Evolutionary conservation across 768 basidiomycete genomes (phyloP), one percentile per base, ranked within the genome.

Genomic region (Cystobasidiopsis lactophilus): DNA sequence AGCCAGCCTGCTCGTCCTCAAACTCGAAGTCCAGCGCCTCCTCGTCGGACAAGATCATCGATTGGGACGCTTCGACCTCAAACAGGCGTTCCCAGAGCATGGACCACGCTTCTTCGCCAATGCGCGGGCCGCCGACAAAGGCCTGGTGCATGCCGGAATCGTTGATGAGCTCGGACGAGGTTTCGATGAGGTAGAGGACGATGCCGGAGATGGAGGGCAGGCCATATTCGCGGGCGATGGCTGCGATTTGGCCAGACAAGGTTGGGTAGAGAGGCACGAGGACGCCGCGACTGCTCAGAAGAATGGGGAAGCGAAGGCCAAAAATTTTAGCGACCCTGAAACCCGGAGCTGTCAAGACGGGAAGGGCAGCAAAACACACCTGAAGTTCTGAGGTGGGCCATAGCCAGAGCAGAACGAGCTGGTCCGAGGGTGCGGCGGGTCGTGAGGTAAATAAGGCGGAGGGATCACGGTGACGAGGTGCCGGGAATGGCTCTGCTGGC

Each of bases 221-320:
- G 2, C 83, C 82, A 62, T 88, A 96, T 67, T 95, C 89, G 66
- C 79, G 79, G 14, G 89, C 86, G 49, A 96, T 93, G 5, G 85
- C 82, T 21, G 72, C 71, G 10, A 93, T 69, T 64, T 93, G 89
- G 0, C 78, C 74, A 39, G 84, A 79, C 1, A 96, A 69, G 0
- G 80, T 84, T 4, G 86, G 72, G 63, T 88, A 77, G 0, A 96
- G 72, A 0, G 88, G 80, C 3, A 95, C 75, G 13, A 96, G 72
- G n/a, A 77, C 78, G 7, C 89, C 89, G 26, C 89, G 75, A 14
- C 75, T 60, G 75, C 62, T 11, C 7, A 11, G 10, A n/a, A n/a
- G n/a, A n/a, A n/a, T n/a, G n/a, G n/a, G n/a, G n/a, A n/a, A n/a
- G n/a, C n/a, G n/a, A n/a, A n/a, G n/a, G n/a, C n/a, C n/a, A n/a